Conservation (phyloP, 2,329 filamentous ascomycete species). For the Verticillium zaregamsianum region DNA sequence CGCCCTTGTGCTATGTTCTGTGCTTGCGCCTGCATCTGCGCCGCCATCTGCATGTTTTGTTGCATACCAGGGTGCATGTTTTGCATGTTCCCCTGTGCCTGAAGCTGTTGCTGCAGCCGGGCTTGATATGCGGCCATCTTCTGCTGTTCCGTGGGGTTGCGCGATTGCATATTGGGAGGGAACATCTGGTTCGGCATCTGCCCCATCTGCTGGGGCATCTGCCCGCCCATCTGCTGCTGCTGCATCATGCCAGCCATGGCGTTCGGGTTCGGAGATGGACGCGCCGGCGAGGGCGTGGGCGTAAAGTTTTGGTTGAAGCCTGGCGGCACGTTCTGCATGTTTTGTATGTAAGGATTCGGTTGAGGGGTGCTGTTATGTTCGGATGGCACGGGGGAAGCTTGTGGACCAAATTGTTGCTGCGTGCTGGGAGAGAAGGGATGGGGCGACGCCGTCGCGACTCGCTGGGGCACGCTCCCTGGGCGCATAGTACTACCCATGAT, state of each 20-base stretch:
- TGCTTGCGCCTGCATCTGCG: constrained; percentile 20
- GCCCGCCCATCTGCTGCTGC: not conserved
- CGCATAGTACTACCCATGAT: constrained; percentile 81
- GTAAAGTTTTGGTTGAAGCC: constrained; percentile 57
- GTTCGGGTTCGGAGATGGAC: constrained; percentile 51
- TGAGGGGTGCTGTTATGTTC: constrained; percentile 74
- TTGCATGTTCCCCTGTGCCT: constrained; percentile 50
- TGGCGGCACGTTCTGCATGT: constrained; percentile 54
- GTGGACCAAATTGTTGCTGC: constrained; percentile 61
- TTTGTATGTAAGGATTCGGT: constrained; percentile 54
- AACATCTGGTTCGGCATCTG: constrained; percentile 28
- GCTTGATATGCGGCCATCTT: constrained; percentile 77
- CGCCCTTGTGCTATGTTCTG: constrained; percentile 33
- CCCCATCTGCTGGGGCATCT: constrained; percentile 40
- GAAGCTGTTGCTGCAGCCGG: constrained; percentile 73
- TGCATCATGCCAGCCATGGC: constrained; percentile 54
- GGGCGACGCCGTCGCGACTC: constrained; percentile 87
- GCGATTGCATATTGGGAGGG: constrained; percentile 30
- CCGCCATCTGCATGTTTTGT: constrained; percentile 42
- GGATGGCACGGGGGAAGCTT: constrained; percentile 72
- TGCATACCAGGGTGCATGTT: constrained; percentile 18
- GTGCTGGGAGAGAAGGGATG: constrained; percentile 81
- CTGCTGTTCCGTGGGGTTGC: constrained; percentile 64
- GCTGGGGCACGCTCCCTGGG: constrained; percentile 66
- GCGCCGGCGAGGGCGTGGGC: constrained; percentile 50